A percentile compares a stretch with the other conserved stretches of the same genome.
Conservation (phyloP, 768 basidiomycete genomes). For the Phylloporus scabripes region DNA sequence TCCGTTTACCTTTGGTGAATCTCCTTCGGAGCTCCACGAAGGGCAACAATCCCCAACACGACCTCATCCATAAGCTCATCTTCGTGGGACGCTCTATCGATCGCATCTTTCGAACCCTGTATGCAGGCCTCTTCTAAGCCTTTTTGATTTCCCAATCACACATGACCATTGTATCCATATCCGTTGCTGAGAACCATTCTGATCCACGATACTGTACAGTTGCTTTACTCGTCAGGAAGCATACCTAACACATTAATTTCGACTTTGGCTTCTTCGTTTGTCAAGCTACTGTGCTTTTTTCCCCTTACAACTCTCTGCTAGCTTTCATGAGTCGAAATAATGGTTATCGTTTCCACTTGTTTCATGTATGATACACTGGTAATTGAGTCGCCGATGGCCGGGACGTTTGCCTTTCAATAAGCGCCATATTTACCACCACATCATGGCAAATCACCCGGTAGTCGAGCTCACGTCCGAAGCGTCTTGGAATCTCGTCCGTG, state of each 20-base stretch:
- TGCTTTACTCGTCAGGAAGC: slow-evolving; percentile 23
- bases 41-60: slow-evolving; percentile 26
- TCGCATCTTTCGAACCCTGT: slow-evolving; percentile 13
- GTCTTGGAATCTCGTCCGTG: slow-evolving; percentile 79
- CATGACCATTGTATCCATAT: slow-evolving; percentile 30
- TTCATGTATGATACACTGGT: background rate
- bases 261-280: slow-evolving; percentile 6
- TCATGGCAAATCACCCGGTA: slow-evolving; percentile 65
- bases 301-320: background rate
- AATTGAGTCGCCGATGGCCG: slow-evolving; percentile 9
- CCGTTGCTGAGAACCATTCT: slow-evolving; percentile 15
- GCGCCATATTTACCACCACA: background rate
- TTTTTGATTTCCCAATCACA: slow-evolving; percentile 3
- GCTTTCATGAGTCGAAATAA: slow-evolving; percentile 8
- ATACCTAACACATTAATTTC: slow-evolving; percentile 26
- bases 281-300: slow-evolving; percentile 1
- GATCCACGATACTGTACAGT: slow-evolving; percentile 21
- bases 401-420: background rate
- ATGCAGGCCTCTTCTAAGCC: slow-evolving; percentile 9
- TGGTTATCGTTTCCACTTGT: background rate
- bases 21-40: slow-evolving; percentile 27
- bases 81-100: background rate
- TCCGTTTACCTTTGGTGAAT: slow-evolving; percentile 53
- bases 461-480: slow-evolving; percentile 74
- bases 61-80: slow-evolving; percentile 14